These are phyloP conservation scores for Linnemannia schmuckeri DNA, from an alignment of 192 early-diverging fungal genomes.

Conservation along the genomic window DNA sequence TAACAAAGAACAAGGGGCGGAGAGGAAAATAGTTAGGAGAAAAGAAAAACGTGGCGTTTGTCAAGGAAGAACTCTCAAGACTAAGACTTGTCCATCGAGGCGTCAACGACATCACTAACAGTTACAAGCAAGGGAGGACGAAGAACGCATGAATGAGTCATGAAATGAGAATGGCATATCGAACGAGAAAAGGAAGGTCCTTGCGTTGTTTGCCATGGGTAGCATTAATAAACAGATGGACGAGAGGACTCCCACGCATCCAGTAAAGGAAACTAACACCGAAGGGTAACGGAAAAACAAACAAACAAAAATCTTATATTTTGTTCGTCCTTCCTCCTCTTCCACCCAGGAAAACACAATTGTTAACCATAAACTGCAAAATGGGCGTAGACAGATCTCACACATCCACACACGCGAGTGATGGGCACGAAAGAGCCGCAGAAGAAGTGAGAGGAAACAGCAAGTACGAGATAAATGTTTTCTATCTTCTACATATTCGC, in stretches of 20 bases:
- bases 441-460: no score
- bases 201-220: background rate
- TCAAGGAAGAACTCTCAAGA: background rate
- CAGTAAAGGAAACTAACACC: background rate
- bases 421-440: no score
- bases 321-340: background rate
- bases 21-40: background rate
- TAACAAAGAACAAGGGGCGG: background rate
- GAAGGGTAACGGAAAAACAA: background rate
- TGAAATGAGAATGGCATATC: background rate
- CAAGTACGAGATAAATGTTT: no score
- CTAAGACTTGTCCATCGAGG: no score
- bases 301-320: background rate
- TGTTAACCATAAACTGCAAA: slow-evolving; percentile 9
- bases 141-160: background rate
- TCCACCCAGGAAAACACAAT: background rate
- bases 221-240: background rate
- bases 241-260: slow-evolving; percentile 1
- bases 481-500: no score
- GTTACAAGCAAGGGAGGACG: no score
- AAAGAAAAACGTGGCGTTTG: background rate
- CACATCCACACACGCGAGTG: no score
- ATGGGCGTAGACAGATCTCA: no score
- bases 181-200: background rate
- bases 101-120: no score